A percentile compares a stretch with the other conserved stretches of the same genome.
phyloP scores from a whole-genome alignment of 192 early-diverging fungal genomes.

The Podila minutissima region DNA sequence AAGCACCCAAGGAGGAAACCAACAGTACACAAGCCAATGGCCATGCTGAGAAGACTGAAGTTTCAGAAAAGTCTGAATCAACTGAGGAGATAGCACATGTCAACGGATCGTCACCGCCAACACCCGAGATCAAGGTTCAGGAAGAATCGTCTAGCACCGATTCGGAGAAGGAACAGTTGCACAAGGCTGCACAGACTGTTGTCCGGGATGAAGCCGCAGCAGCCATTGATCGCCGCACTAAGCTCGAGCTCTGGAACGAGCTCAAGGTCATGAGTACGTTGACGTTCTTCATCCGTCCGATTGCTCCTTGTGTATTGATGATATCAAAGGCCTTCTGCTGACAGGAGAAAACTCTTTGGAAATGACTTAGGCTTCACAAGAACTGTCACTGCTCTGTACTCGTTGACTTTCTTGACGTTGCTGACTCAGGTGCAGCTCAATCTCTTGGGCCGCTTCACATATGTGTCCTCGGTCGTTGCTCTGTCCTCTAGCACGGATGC shows the following conservation, averaged over 20 bases:
- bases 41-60: too few relatives aligned
- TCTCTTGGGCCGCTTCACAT: constrained; percentile 90
- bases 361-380: constrained; percentile 78
- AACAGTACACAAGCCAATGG: not conserved
- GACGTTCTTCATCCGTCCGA: not conserved
- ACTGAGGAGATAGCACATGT: not conserved
- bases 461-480: constrained; percentile 76
- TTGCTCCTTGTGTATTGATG: not conserved
- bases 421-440: constrained; percentile 91
- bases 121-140: constrained; percentile 8
- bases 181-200: not conserved
- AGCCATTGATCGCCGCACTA: constrained; percentile 56
- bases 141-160: not conserved
- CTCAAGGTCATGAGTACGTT: constrained; percentile 84
- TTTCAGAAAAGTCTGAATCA: constrained; percentile 1
- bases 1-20: not conserved
- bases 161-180: not conserved
- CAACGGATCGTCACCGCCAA: constrained; percentile 1
- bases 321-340: too few relatives aligned
- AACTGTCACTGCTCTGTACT: constrained; percentile 86
- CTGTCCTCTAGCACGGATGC: constrained; percentile 61
- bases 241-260: constrained; percentile 87
- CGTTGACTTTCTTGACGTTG: constrained; percentile 84
- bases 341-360: not conserved
- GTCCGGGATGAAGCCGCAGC: constrained; percentile 17